Base-by-base conservation (phyloP, 2,329 filamentous ascomycete genomes). In the Beauveria varroae region DNA sequence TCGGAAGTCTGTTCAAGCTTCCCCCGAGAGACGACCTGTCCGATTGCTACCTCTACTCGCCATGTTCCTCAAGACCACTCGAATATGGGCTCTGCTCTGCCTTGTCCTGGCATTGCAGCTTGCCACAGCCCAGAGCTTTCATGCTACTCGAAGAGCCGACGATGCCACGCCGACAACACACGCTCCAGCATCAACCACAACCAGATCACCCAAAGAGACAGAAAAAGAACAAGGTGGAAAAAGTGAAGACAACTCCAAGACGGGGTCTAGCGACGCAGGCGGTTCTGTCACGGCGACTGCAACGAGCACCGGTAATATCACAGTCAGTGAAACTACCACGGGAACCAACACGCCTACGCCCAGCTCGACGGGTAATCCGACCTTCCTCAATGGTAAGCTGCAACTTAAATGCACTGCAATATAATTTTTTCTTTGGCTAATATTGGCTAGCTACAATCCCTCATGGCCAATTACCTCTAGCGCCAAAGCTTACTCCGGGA, bases 401-500 rank as follows among this genome's bases (percentile, higher is more conserved):
- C 20, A 40, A n/a, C 14, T 30, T 5, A 18, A 20, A 50, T 22
- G 24, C 20, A n/a, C 20, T 30, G n/a, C 34, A 12, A 18, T 9
- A 2, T 20, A 5, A 0, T 10, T 44, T 26, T 16, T 28, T 44
- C 20, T 7, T 28, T 16, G 34, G 14, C 47, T 46, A 57, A 57
- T 12, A 22, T 9, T 43, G 6, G 26, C 26, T 63, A 83, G 81
- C 69, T 34, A 79, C 77, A 2, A 75, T 84, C 52, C 73, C 77
- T 3, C 71, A 69, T 5, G 81, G 80, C 51, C 71, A 82, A 56
- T 79, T 97, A 20, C 93, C 93, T 0, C 76, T 96, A 40, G 69
- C 83, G 26, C 92, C 93, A 0, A 75, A 73, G 60, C 80, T 98
- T 53, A 96, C 91, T 2, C 92, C 93, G 3, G 91, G 87, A 46